Evolutionary conservation across 2,329 filamentous ascomycete genomes (phyloP).

Genomic region (Alternaria panax): DNA sequence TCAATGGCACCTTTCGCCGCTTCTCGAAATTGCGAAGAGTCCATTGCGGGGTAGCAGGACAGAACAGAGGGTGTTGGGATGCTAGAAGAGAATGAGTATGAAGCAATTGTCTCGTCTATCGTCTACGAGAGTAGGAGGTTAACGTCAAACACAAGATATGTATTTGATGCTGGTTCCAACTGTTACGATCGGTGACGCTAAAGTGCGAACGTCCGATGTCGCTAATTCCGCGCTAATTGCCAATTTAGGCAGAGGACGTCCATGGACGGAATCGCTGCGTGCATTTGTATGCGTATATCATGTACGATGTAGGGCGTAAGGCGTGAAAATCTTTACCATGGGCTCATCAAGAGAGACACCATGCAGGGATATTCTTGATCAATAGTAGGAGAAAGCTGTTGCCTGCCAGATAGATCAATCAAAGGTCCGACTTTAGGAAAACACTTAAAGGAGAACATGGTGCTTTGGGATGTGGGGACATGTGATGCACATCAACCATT

Average conservation of each 20-base stretch:
- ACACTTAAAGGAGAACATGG: neutral
- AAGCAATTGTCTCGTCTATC: neutral
- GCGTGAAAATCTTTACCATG: neutral
- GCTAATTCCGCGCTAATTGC: conserved; percentile 27
- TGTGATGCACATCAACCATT: neutral
- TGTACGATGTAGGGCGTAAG: conserved; percentile 2
- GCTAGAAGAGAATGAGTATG: neutral
- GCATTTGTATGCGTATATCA: neutral
- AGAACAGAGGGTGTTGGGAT: neutral
- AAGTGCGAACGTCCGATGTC: conserved; percentile 9
- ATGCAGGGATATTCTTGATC: too few species aligned
- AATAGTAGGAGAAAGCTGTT: neutral
- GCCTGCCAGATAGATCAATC: neutral
- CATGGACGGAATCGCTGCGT: neutral
- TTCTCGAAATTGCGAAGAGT: conserved; percentile 77
- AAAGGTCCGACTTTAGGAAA: neutral
- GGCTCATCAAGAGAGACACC: too few species aligned
- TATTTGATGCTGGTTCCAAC: neutral
- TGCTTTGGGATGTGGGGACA: neutral
- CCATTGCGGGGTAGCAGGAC: conserved; percentile 59
- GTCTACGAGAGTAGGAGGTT: neutral
- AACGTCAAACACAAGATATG: neutral
- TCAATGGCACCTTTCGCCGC: conserved; percentile 82
- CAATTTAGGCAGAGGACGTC: neutral
- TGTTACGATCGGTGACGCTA: neutral